phyloP scores from a whole-genome alignment of 495 filamentous ascomycete genomes.

The Cudoniella acicularis region DNA sequence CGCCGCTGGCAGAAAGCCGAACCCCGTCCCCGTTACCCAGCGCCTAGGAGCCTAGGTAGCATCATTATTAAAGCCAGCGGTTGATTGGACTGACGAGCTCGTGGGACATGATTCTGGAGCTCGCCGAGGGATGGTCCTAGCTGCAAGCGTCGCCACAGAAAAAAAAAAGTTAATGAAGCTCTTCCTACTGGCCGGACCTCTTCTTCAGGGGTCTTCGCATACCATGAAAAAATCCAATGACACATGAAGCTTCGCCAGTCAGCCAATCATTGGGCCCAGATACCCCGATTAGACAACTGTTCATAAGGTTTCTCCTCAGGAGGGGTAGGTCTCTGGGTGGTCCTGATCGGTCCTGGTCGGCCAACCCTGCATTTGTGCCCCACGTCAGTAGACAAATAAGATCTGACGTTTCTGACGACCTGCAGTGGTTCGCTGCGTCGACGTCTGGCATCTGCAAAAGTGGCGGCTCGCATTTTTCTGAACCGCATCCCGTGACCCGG shows the following conservation, averaged over 20 bases:
- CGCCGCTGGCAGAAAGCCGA: constrained; percentile 1
- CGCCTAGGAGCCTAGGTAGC: constrained; percentile 7
- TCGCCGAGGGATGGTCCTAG: background rate
- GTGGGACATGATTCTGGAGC: background rate
- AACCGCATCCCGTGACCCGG: constrained; percentile 4
- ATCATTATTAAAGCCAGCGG: background rate
- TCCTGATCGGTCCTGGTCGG: background rate
- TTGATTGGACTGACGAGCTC: background rate
- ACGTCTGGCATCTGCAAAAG: background rate
- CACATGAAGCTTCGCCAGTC: constrained; percentile 6
- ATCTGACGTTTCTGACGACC: background rate
- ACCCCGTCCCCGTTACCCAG: too few species aligned
- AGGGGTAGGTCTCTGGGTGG: too few species aligned
- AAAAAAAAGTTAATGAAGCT: background rate
- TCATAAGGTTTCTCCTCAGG: too few species aligned
- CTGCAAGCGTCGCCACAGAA: constrained; percentile 6
- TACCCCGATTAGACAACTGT: constrained; percentile 10
- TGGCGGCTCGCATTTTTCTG: background rate
- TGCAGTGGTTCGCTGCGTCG: background rate
- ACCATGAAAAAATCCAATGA: constrained; percentile 2
- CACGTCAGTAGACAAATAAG: constrained; percentile 8
- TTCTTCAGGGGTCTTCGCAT: constrained; percentile 15
- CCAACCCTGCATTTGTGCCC: constrained; percentile 2
- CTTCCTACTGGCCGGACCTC: constrained; percentile 1
- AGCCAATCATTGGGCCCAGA: constrained; percentile 7